Percentiles rank a stretch among this genome's conserved stretches.
Evolutionary conservation across 129 eudicot species (phyloP).

Genomic region (Chrysanthemum lavandulifolium): DNA sequence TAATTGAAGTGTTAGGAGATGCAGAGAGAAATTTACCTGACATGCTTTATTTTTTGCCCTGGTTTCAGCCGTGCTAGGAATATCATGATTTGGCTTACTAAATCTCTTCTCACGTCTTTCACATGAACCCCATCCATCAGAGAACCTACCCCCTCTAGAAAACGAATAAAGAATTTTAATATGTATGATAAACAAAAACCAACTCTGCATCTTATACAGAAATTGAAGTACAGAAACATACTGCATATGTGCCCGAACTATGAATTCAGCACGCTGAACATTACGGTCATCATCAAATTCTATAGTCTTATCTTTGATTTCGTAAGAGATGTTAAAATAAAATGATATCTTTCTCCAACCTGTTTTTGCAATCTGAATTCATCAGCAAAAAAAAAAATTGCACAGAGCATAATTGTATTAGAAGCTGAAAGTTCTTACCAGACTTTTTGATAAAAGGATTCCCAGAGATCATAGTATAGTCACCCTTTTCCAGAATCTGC

Average conservation of each 20-base stretch:
- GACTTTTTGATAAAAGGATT: conserved; percentile 79
- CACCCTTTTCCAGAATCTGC: conserved; percentile 90
- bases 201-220: conserved; percentile 9
- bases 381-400: conserved; percentile 11
- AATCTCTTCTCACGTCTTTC: conserved; percentile 93
- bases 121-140: conserved; percentile 99
- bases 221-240: conserved; percentile 45
- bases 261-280: conserved; percentile 95
- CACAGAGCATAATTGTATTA: not conserved
- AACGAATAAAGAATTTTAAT: conserved; percentile 8
- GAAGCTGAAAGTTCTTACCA: conserved; percentile 45
- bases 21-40: conserved; percentile 54
- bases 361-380: conserved; percentile 32
- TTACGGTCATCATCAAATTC: conserved; percentile 91
- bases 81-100: conserved; percentile 86
- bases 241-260: conserved; percentile 94
- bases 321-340: conserved; percentile 90
- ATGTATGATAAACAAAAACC: conserved; percentile 10
- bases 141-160: conserved; percentile 88
- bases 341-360: conserved; percentile 99
- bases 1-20: conserved; percentile 7
- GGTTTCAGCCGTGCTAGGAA: conserved; percentile 99
- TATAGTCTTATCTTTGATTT: conserved; percentile 90
- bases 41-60: conserved; percentile 98
- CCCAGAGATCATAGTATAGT: conserved; percentile 84